phyloP scores from a whole-genome alignment of 2,329 filamentous ascomycete genomes.

The Fonsecaea multimorphosa region DNA sequence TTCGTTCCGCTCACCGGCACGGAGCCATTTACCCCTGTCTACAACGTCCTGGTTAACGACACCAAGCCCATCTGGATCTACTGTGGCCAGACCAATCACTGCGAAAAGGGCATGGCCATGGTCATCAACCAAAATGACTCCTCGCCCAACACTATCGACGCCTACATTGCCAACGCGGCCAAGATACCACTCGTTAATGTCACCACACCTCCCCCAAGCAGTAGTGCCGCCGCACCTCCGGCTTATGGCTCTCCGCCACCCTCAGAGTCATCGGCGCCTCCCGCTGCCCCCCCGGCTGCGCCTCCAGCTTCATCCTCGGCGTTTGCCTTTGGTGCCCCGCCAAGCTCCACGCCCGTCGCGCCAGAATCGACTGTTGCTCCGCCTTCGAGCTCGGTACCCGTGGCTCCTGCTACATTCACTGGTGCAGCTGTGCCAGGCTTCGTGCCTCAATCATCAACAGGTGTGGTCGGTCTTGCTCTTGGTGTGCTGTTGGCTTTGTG shows the following conservation, averaged over 20 bases:
- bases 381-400: slow-evolving; percentile 20
- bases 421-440: slow-evolving; percentile 28
- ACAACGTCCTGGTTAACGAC: slow-evolving; percentile 72
- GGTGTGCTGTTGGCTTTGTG: slow-evolving; percentile 33
- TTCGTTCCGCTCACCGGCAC: slow-evolving; percentile 59
- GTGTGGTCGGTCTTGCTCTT: slow-evolving; percentile 28
- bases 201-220: slow-evolving; percentile 8
- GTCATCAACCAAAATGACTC: slow-evolving; percentile 65
- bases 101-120: slow-evolving; percentile 75
- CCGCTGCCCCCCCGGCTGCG: slow-evolving; percentile 9
- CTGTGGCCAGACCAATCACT: slow-evolving; percentile 77
- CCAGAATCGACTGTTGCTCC: slow-evolving; percentile 15
- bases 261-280: not conserved
- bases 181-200: slow-evolving; percentile 25
- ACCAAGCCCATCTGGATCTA: slow-evolving; percentile 78
- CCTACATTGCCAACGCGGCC: slow-evolving; percentile 37
- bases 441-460: slow-evolving; percentile 25
- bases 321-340: slow-evolving; percentile 14
- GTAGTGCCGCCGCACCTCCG: slow-evolving; percentile 6
- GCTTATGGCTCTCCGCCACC: slow-evolving; percentile 11
- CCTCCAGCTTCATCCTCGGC: slow-evolving; percentile 15
- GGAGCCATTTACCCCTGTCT: slow-evolving; percentile 66
- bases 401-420: slow-evolving; percentile 35
- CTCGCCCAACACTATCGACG: slow-evolving; percentile 37
- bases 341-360: slow-evolving; percentile 16